These are phyloP conservation scores for Spirogloea muscicola DNA, from an alignment of 139 green algal species.

Conservation along the genomic window DNA sequence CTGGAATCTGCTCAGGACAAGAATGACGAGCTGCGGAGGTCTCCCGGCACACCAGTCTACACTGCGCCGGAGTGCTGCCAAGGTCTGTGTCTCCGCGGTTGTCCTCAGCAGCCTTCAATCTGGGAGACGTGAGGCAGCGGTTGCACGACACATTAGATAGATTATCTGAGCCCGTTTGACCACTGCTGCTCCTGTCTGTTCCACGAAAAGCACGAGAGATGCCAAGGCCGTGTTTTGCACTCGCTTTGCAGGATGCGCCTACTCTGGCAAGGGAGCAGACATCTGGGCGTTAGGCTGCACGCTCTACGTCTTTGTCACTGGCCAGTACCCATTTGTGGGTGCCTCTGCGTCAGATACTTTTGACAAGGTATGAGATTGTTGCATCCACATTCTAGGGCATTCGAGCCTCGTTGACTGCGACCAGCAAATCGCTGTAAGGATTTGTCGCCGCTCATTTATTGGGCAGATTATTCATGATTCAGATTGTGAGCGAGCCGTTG, in stretches of 20 bases:
- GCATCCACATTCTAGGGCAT: neutral
- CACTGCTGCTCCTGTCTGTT: too few relatives aligned
- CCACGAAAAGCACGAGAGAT: too few relatives aligned
- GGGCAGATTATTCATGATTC: neutral
- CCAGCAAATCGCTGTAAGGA: neutral
- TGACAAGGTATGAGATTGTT: slow-evolving; percentile 29
- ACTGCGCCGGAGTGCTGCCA: slow-evolving; percentile 41
- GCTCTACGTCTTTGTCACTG: slow-evolving; percentile 29
- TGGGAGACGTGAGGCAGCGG: too few relatives aligned
- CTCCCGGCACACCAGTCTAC: slow-evolving; percentile 35
- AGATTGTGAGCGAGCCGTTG: slow-evolving; percentile 15
- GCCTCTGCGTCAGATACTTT: slow-evolving; percentile 13
- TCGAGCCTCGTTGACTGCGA: neutral
- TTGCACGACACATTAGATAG: too few relatives aligned
- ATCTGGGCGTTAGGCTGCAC: slow-evolving; percentile 46
- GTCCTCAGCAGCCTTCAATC: too few relatives aligned
- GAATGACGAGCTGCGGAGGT: slow-evolving; percentile 24
- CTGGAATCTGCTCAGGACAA: slow-evolving; percentile 5
- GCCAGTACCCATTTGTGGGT: slow-evolving; percentile 36
- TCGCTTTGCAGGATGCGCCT: slow-evolving; percentile 14
- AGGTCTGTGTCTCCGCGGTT: too few relatives aligned
- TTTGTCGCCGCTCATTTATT: neutral
- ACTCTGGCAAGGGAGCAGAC: slow-evolving; percentile 32
- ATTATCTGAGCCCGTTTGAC: too few relatives aligned
- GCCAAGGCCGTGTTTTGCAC: too few relatives aligned